A percentile compares a stretch with the other conserved stretches of the same genome.
Evolutionary conservation across 2,329 filamentous ascomycete genomes (phyloP).

Genomic region (Didymella sp.): DNA sequence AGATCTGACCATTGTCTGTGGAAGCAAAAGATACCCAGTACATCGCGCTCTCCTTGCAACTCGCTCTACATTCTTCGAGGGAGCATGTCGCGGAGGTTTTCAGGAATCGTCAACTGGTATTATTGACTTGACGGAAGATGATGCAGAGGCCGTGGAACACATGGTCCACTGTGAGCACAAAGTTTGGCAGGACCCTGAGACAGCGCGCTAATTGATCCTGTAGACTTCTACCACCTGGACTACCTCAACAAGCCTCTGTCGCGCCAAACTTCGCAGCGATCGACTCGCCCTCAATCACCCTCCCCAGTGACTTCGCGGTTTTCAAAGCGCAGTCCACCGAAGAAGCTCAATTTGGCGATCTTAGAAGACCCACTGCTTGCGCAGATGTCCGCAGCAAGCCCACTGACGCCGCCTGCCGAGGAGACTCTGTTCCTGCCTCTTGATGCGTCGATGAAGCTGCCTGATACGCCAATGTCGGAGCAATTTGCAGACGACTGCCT

Average conservation of each 20-base stretch:
- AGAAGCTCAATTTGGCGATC: conserved; percentile 43
- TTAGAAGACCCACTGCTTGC: conserved; percentile 51
- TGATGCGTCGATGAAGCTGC: conserved; percentile 37
- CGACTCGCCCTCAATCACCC: conserved; percentile 32
- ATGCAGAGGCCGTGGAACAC: conserved; percentile 51
- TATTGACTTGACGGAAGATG: conserved; percentile 51
- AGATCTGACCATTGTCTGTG: conserved; percentile 58
- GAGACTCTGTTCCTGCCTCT: conserved; percentile 31
- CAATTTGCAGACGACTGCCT: conserved; percentile 44
- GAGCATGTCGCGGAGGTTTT: conserved; percentile 50
- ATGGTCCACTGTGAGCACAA: conserved; percentile 51
- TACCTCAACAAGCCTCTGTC: conserved; percentile 46
- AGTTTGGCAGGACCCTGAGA: conserved; percentile 2
- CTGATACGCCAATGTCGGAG: conserved; percentile 43
- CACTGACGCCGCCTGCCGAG: conserved; percentile 36
- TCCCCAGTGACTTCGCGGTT: conserved; percentile 24
- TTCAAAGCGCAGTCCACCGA: conserved; percentile 24
- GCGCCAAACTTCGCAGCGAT: conserved; percentile 41
- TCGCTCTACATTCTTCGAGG: conserved; percentile 56
- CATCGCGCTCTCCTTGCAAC: conserved; percentile 59
- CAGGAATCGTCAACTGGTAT: conserved; percentile 47
- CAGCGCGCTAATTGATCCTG: conserved; percentile 27
- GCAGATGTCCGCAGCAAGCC: conserved; percentile 35
- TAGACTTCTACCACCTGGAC: conserved; percentile 53
- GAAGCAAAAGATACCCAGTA: conserved; percentile 55